Evolutionary conservation across 1,284 basidiomycete genomes (phyloP).

Genomic region (Ustilago hordei): DNA sequence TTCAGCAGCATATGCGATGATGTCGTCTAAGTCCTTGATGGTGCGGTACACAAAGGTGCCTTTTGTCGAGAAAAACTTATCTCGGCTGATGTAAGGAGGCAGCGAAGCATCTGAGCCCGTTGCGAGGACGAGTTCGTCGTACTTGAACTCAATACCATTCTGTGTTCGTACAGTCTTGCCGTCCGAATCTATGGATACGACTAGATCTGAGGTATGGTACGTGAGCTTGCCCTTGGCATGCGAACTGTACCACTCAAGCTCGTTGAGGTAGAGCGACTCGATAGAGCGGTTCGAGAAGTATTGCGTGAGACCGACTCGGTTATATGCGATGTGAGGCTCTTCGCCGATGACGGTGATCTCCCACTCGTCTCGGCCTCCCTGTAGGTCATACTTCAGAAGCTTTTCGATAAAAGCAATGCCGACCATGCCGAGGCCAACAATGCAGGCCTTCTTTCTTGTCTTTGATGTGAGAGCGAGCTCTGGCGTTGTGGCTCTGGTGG

Average conservation of each 20-base stretch:
- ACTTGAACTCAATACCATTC: conserved; percentile 73
- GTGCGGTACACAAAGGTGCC: conserved; percentile 81
- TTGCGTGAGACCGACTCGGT: conserved; percentile 76
- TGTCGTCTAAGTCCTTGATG: conserved; percentile 71
- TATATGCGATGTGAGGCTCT: conserved; percentile 76
- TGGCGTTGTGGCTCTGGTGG: conserved; percentile 41
- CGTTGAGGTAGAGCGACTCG: conserved; percentile 78
- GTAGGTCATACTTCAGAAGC: conserved; percentile 57
- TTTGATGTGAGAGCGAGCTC: conserved; percentile 30
- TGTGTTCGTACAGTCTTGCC: conserved; percentile 73
- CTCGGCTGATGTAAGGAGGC: conserved; percentile 75
- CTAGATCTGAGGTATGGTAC: conserved; percentile 67
- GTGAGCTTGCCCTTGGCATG: conserved; percentile 64
- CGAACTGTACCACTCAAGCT: conserved; percentile 74
- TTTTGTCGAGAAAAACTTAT: conserved; percentile 71
- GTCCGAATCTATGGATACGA: conserved; percentile 73
- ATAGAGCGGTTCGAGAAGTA: conserved; percentile 78
- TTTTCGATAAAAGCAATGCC: conserved; percentile 74
- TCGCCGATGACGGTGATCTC: conserved; percentile 73
- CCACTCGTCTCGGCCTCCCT: conserved; percentile 56
- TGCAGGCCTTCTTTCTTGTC: conserved; percentile 70
- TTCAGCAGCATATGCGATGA: conserved; percentile 53
- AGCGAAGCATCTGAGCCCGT: conserved; percentile 79
- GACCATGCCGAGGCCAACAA: conserved; percentile 79
- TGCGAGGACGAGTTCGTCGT: conserved; percentile 75